A percentile compares a stretch with the other conserved stretches of the same genome.
Evolutionary conservation across 2,329 filamentous ascomycete genomes (phyloP).

Genomic region (Fusarium brevicatenulatum): DNA sequence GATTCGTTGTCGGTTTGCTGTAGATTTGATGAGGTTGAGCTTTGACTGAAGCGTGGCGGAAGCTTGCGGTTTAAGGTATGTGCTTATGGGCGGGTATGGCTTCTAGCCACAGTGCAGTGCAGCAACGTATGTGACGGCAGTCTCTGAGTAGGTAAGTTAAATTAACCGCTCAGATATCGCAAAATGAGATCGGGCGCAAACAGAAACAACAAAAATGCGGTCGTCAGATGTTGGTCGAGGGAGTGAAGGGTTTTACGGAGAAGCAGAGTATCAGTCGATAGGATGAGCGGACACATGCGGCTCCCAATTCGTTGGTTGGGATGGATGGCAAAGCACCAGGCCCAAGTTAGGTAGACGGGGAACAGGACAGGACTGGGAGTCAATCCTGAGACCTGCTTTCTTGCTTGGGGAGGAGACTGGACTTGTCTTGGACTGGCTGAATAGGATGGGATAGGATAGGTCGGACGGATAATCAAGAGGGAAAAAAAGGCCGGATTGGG

Average conservation of each 20-base stretch:
- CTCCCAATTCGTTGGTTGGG: constrained; percentile 44
- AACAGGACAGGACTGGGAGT: constrained; percentile 33
- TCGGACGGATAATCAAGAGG: constrained; percentile 9
- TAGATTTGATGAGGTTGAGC: constrained; percentile 37
- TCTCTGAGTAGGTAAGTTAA: not conserved
- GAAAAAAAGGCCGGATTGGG: constrained; percentile 16
- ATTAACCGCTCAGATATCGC: constrained; percentile 10
- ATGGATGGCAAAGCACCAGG: constrained; percentile 32
- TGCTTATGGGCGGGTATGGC: not conserved
- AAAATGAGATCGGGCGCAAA: constrained; percentile 20
- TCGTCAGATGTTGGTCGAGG: constrained; percentile 33
- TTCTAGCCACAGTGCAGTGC: constrained; percentile 27
- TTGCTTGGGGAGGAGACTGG: constrained; percentile 1
- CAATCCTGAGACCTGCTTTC: constrained; percentile 32
- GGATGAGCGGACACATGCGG: constrained; percentile 42
- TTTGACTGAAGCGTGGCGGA: constrained; percentile 33
- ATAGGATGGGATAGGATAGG: not conserved
- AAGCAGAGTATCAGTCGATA: constrained; percentile 43
- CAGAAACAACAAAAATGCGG: constrained; percentile 11
- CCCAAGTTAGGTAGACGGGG: constrained; percentile 32
- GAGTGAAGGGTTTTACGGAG: constrained; percentile 43
- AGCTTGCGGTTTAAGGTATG: constrained; percentile 7
- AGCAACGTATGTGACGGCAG: constrained; percentile 15
- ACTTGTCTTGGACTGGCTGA: not conserved
- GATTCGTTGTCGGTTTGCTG: constrained; percentile 21